Base-by-base conservation (phyloP, 805 yeast species). In the Metschnikowia noctiluminum region DNA sequence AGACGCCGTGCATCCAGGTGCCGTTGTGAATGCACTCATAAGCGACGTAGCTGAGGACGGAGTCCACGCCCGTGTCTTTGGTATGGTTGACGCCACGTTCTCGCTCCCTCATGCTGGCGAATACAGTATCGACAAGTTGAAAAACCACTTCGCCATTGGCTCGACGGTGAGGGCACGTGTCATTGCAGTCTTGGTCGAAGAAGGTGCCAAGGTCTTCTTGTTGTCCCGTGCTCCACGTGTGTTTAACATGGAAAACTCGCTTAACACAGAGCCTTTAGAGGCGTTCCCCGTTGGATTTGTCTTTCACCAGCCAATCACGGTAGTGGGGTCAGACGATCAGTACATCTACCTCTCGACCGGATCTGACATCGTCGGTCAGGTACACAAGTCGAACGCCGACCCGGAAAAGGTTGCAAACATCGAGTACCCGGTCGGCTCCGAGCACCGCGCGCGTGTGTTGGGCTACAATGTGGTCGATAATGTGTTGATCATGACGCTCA, bases 1-100 rank as follows among this genome's bases (percentile, higher is more conserved):
- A 16, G 95, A 90, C 59, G 81, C 96, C 4, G 77, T 91, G 28
- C 77, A 87, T 35, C 96, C 99, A 2, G 99, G 99, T 59, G 79
- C 84, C 54, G 61, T 84, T 10, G 89, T 91, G 9, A 89, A 87
- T 50, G 87, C 90, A 7, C 68, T 84, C 28, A 78, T 90, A 16
- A 76, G 85, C 16, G 82, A 81, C 8, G 77, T 82, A 16, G 65
- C 76, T 28, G 62, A 70, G 8, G 67, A 78, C 35, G 99, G 99
- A 52, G 66, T 89, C 14, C 65, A 77, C n/a, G 80, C 87, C 54
- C 86, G 82, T 62, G 84, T 81, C 0, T 83, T 83, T 56, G 97
- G 96, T 46, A 68, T 87, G 48, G 77, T 85, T 15, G 82, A 84
- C 54, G 95, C 85, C 13, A 80, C 91, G 0, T 70, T 89, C 34